These are phyloP conservation scores for Craterostigma plantagineum DNA, from an alignment of 257 asterid genomes.

Conservation along the genomic window DNA sequence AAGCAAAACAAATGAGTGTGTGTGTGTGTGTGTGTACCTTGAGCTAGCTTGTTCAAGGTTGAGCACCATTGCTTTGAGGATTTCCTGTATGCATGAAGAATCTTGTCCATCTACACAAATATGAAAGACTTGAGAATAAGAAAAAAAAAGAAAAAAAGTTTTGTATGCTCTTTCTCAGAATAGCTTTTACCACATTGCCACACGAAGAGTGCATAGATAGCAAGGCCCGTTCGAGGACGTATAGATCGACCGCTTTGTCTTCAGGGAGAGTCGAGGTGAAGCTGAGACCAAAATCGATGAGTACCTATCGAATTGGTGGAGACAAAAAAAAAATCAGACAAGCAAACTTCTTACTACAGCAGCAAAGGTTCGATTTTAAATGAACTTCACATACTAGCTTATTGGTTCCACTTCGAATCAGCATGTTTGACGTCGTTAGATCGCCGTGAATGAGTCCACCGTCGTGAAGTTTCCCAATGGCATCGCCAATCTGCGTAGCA, in stretches of 20 bases:
- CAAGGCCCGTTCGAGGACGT: slow-evolving; percentile 92
- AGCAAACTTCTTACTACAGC: too few relatives aligned
- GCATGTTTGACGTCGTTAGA: slow-evolving; percentile 90
- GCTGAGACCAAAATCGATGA: slow-evolving; percentile 93
- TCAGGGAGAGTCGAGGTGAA: slow-evolving; percentile 87
- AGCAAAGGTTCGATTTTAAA: too few relatives aligned
- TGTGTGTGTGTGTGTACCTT: slow-evolving; percentile 32
- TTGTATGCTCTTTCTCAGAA: too few relatives aligned
- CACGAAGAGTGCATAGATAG: slow-evolving; percentile 95
- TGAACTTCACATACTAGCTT: slow-evolving; percentile 38
- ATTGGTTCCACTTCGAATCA: slow-evolving; percentile 36
- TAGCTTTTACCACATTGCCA: slow-evolving; percentile 66
- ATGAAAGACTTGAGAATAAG: background rate
- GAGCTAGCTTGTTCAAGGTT: slow-evolving; percentile 86
- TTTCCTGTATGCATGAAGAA: slow-evolving; percentile 75
- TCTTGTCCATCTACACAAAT: slow-evolving; percentile 51
- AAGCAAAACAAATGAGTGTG: too few relatives aligned
- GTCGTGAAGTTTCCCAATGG: slow-evolving; percentile 75
- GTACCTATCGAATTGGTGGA: slow-evolving; percentile 20
- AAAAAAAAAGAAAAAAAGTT: too few relatives aligned
- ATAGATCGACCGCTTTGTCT: slow-evolving; percentile 92
- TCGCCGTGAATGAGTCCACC: slow-evolving; percentile 95
- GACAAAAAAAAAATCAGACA: too few relatives aligned
- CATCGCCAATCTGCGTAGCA: slow-evolving; percentile 68
- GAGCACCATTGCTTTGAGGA: slow-evolving; percentile 94